These are phyloP conservation scores for Pseudogymnoascus sp. DNA, from an alignment of 2,329 filamentous ascomycete species.

Conservation along the genomic window DNA sequence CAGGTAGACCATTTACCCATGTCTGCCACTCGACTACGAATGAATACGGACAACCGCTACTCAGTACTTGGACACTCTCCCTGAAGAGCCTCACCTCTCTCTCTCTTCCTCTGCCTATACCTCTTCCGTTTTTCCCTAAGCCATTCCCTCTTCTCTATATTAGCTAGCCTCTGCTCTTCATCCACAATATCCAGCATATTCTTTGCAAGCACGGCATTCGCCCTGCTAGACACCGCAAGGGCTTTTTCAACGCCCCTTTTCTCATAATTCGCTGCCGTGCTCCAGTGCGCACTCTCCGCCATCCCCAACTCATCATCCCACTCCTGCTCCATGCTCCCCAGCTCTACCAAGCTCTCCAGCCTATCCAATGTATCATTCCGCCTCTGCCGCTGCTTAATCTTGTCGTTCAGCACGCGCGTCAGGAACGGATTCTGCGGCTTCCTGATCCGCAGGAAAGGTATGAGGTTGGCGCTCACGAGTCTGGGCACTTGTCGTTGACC, in stretches of 20 bases:
- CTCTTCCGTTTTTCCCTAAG: constrained; percentile 3
- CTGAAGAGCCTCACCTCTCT: neutral
- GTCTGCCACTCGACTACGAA: neutral
- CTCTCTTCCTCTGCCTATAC: neutral
- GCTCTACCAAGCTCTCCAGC: constrained; percentile 28
- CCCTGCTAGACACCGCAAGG: constrained; percentile 24
- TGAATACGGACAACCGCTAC: neutral
- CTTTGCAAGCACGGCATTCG: constrained; percentile 24
- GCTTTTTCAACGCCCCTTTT: neutral
- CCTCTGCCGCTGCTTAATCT: constrained; percentile 36
- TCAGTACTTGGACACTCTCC: neutral
- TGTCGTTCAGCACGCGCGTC: constrained; percentile 47
- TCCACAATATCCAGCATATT: constrained; percentile 40
- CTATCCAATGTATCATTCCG: constrained; percentile 33
- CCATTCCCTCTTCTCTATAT: constrained; percentile 26
- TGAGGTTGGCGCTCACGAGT: constrained; percentile 44
- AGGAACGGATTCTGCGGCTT: constrained; percentile 57
- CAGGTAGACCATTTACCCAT: neutral
- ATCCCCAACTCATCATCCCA: constrained; percentile 34
- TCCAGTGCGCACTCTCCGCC: constrained; percentile 4
- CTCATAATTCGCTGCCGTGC: constrained; percentile 9
- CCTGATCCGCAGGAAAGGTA: constrained; percentile 57
- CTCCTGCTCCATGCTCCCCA: constrained; percentile 37
- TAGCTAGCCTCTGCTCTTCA: constrained; percentile 36
- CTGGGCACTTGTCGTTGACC: constrained; percentile 50